Conservation (phyloP, 164 flowering plant species). For the Chimonanthus salicifolius region DNA sequence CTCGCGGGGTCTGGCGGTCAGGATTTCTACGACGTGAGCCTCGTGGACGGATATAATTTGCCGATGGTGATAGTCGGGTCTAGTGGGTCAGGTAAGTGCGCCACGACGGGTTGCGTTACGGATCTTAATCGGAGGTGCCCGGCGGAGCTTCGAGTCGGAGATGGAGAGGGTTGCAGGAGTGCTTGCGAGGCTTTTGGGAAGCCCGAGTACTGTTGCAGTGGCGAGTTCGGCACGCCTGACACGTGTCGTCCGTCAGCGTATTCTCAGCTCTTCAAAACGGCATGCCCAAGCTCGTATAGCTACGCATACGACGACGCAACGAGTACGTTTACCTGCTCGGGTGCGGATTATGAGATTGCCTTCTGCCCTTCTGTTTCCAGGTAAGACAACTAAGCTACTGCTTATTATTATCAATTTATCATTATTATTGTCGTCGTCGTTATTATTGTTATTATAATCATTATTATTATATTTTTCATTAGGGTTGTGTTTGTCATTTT, state of each 20-base stretch:
- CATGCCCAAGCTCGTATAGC: conserved; percentile 33
- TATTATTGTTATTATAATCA: too few species aligned
- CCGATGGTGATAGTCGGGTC: conserved; percentile 6
- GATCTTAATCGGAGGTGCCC: conserved; percentile 21
- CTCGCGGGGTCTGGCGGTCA: conserved; percentile 8
- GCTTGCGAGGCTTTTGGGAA: conserved; percentile 23
- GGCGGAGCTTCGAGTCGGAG: conserved; percentile 12
- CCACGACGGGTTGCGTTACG: conserved; percentile 11
- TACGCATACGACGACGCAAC: conserved; percentile 27
- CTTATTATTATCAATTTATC: too few species aligned
- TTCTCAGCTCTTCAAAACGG: conserved; percentile 21
- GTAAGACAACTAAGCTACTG: background rate
- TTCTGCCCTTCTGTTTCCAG: conserved; percentile 18
- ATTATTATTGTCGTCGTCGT: too few species aligned
- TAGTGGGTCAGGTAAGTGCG: conserved; percentile 11
- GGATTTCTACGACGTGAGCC: conserved; percentile 34
- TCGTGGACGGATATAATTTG: conserved; percentile 36
- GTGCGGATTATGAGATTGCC: conserved; percentile 21
- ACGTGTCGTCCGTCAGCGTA: conserved; percentile 24
- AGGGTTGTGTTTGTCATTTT: too few species aligned
- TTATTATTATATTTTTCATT: too few species aligned
- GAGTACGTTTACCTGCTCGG: conserved; percentile 24
- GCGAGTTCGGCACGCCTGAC: conserved; percentile 5
- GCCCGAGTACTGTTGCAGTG: conserved; percentile 27
- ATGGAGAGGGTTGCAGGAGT: conserved; percentile 27